Evolutionary conservation across 495 filamentous ascomycete species (phyloP).

Genomic region (Pyrenula massariospora): DNA sequence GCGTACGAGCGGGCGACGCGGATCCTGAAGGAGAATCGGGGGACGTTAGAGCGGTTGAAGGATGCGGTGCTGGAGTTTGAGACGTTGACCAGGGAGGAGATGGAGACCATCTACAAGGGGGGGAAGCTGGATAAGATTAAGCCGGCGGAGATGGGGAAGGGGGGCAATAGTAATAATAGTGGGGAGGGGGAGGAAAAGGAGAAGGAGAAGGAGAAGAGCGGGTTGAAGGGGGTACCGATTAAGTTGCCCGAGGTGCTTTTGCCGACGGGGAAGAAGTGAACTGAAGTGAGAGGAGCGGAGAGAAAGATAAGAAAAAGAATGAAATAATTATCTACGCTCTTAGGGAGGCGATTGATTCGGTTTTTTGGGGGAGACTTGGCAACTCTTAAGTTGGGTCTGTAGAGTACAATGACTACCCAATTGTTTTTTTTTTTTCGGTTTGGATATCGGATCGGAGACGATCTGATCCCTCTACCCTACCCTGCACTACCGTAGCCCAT

Average conservation of each 20-base stretch:
- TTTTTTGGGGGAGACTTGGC: too few species aligned
- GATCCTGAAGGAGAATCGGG: conserved; percentile 57
- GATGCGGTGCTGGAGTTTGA: conserved; percentile 91
- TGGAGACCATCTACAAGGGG: conserved; percentile 74
- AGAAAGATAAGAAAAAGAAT: too few species aligned
- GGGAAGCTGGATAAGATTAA: conserved; percentile 62
- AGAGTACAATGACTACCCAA: too few species aligned
- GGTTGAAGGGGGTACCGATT: neutral
- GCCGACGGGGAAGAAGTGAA: neutral
- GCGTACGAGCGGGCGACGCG: conserved; percentile 59
- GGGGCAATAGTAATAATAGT: neutral
- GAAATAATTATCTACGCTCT: neutral
- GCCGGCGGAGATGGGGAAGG: conserved; percentile 7
- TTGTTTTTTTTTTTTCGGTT: too few species aligned
- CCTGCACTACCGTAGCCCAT: too few species aligned
- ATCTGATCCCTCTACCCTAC: too few species aligned
- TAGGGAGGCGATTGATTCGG: too few species aligned
- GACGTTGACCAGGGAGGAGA: conserved; percentile 75
- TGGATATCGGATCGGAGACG: too few species aligned
- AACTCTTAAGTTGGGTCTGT: too few species aligned
- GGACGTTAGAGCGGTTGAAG: conserved; percentile 77
- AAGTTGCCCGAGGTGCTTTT: neutral
- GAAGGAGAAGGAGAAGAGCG: neutral
- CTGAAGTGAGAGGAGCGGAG: neutral
- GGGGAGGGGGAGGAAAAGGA: neutral